These are phyloP conservation scores for Colletotrichum lentis DNA, from an alignment of 2,329 filamentous ascomycete species.

Conservation along the genomic window DNA sequence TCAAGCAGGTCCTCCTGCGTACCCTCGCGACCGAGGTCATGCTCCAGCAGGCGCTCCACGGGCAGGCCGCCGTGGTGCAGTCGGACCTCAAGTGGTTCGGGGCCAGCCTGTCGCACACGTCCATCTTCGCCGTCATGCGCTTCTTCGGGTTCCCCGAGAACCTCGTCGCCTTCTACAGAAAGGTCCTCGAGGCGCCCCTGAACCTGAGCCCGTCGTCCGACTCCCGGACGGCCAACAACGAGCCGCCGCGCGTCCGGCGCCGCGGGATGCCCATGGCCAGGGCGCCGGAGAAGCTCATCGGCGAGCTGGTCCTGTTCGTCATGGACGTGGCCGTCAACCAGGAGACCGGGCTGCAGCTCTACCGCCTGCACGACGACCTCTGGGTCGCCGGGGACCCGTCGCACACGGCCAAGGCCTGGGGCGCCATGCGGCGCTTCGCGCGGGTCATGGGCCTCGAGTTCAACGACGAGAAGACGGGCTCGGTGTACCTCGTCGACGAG, in stretches of 20 bases:
- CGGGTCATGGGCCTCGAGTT: constrained; percentile 49
- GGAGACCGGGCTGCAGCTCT: constrained; percentile 63
- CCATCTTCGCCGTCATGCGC: constrained; percentile 63
- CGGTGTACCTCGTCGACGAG: constrained; percentile 46
- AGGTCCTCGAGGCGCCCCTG: constrained; percentile 67
- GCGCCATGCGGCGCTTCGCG: constrained; percentile 52
- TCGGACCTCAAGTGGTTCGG: constrained; percentile 57
- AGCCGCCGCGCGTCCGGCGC: constrained; percentile 53
- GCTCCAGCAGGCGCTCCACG: constrained; percentile 55
- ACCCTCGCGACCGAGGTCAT: constrained; percentile 57
- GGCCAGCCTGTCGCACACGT: constrained; percentile 60
- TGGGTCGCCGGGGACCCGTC: constrained; percentile 53
- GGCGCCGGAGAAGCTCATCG: constrained; percentile 65
- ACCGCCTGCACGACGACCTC: constrained; percentile 65
- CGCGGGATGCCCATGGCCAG: constrained; percentile 69
- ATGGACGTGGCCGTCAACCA: constrained; percentile 72
- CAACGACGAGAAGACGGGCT: constrained; percentile 53
- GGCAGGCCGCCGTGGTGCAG: constrained; percentile 56
- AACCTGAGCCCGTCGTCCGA: constrained; percentile 55
- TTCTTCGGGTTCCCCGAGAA: constrained; percentile 65
- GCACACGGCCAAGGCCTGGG: constrained; percentile 54
- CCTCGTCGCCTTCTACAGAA: constrained; percentile 67
- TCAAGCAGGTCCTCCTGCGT: constrained; percentile 60
- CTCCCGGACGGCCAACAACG: constrained; percentile 60
- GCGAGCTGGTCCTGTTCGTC: constrained; percentile 69